Base-by-base conservation (phyloP, 805 yeast genomes). In the Cyberlindnera maclurae region DNA sequence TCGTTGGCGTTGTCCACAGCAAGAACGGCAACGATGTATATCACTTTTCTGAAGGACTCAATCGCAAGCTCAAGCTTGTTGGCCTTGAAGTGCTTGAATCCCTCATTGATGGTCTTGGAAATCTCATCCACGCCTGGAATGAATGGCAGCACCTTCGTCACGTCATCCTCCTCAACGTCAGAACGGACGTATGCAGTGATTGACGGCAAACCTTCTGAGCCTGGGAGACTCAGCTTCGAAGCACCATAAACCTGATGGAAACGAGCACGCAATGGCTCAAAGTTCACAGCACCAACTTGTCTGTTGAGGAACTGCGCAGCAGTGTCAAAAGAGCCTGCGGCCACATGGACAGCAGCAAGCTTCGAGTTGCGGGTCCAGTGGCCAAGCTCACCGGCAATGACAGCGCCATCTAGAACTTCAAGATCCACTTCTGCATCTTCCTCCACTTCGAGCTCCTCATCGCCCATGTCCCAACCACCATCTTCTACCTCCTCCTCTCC, bases 311-410 rank as follows among this genome's bases (percentile, higher is more conserved):
- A 75, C 54, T 88, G 94, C 29, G 96, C 93, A 29, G 97, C 99
- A 38, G 90, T 83, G 49, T 88, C 97, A 58, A 90, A 90, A 4
- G 94, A 84, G 52, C 99, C 99, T 3, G 96, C 88, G 2, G 98
- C 97, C 54, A 82, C 88, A 52, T 87, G 85, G 20, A 86, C 87
- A 24, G 96, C 97, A 4, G 97, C 87, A 40, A 89, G 74, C 46
- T 82, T 83, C 13, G 96, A 84, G 62, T 83, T 86, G 49, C 90
- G 82, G 24, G 85, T 73, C 98, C 99, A 94, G 42, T 63, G 62
- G 4, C 80, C 79, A 26, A 78, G 63, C 58, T 89, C 96, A 20
- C 70, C 44, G 11, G 54, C 47, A 17, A 55, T 51, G 26, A 50
- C 45, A 15, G 54, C 36, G 17, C 54, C 61, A 15, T 56, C 58